phyloP scores from a whole-genome alignment of 345 rosid species.

The Citrus cavaleriei region DNA sequence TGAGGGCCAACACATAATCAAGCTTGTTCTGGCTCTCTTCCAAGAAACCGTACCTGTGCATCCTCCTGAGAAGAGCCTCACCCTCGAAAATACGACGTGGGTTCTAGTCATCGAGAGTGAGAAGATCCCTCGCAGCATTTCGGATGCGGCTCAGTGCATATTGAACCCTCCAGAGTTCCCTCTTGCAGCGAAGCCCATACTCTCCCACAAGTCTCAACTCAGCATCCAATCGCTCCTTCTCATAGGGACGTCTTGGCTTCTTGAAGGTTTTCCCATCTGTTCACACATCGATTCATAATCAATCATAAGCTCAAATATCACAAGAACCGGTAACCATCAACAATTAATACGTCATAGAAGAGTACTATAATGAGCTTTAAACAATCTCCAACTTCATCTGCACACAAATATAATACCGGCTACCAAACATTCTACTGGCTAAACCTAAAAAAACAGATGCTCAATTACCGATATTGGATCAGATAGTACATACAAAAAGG shows the following conservation, averaged over 20 bases:
- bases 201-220: slow-evolving; percentile 39
- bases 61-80: slow-evolving; percentile 36
- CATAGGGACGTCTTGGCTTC: slow-evolving; percentile 40
- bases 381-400: not conserved
- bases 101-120: slow-evolving; percentile 33
- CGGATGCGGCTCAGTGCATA: slow-evolving; percentile 35
- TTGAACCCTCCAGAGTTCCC: slow-evolving; percentile 45
- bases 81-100: slow-evolving; percentile 38
- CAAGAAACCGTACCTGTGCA: slow-evolving; percentile 34
- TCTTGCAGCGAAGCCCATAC: slow-evolving; percentile 37
- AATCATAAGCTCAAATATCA: not conserved
- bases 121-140: slow-evolving; percentile 38
- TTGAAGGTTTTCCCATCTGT: slow-evolving; percentile 39
- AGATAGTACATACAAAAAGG: not conserved
- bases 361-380: not conserved
- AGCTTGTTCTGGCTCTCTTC: slow-evolving; percentile 42
- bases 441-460: not conserved
- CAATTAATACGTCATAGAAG: not conserved
- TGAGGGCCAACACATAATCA: slow-evolving; percentile 38
- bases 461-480: not conserved
- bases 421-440: not conserved
- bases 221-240: slow-evolving; percentile 29
- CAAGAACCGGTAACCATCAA: not conserved
- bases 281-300: not conserved
- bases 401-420: not conserved